Conservation (phyloP, 495 filamentous ascomycete species). For the Neurospora sp. region DNA sequence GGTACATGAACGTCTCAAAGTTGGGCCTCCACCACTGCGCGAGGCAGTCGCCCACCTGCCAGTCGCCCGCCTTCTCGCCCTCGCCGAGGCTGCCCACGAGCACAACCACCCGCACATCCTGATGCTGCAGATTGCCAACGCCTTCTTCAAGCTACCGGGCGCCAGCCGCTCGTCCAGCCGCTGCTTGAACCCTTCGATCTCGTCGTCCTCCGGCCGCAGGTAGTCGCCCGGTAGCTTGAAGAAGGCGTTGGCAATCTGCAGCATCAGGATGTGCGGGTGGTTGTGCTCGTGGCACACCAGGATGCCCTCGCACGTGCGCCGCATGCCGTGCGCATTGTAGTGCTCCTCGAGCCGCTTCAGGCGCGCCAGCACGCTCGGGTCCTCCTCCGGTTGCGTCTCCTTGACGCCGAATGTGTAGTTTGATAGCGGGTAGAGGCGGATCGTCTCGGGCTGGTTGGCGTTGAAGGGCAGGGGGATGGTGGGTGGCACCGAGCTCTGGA, state of each 20-base stretch:
- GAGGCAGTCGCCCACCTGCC: conserved; percentile 87
- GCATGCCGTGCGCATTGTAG: conserved; percentile 87
- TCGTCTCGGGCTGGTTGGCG: conserved; percentile 77
- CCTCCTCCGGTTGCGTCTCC: conserved; percentile 95
- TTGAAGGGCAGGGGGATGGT: conserved; percentile 75
- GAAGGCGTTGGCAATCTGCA: conserved; percentile 98
- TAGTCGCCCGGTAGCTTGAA: conserved; percentile 99
- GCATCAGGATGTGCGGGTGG: conserved; percentile 94
- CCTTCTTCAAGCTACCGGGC: too few relatives aligned
- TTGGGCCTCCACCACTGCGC: conserved; percentile 99
- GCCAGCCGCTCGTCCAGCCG: conserved; percentile 87
- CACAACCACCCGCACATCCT: too few relatives aligned
- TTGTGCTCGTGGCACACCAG: conserved; percentile 98
- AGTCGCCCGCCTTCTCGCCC: conserved; percentile 80
- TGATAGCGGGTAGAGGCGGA: conserved; percentile 88
- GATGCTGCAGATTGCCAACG: too few relatives aligned
- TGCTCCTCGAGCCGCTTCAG: conserved; percentile 90
- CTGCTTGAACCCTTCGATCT: conserved; percentile 85
- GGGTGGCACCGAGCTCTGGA: conserved; percentile 67
- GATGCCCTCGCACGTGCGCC: conserved; percentile 90
- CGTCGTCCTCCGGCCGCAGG: conserved; percentile 78
- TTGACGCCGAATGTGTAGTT: conserved; percentile 99
- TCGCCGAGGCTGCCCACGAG: conserved; percentile 76
- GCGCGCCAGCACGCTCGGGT: conserved; percentile 86
- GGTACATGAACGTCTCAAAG: conserved; percentile 99